Base-by-base conservation (phyloP, 257 asterid species). In the Solanum pinnatisectum region DNA sequence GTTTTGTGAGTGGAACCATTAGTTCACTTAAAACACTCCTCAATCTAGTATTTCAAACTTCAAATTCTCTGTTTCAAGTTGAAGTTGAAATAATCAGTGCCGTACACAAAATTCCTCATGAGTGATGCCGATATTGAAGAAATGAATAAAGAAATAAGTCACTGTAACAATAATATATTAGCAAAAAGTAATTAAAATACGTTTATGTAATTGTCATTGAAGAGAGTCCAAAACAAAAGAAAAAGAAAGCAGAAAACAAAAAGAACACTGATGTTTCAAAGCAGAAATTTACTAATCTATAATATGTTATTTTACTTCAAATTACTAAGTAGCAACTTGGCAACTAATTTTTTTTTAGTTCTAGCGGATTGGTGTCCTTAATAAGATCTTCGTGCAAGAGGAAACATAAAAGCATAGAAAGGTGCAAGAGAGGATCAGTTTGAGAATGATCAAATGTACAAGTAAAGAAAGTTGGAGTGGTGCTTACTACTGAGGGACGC, bases 401-500 rank as follows among this genome's bases (percentile, higher is more conserved):
- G 46, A 35, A 73, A 73, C 42, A 20, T 5, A 73, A 73, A 36
- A 23, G 1, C 49, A 74, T 74, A 74, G 52, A 74, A 37, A 37
- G 32, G 71, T 13, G 8, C 30, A 81, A 16, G 42, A 44, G n/a
- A 56, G 65, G 32, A 49, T 49, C 86, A 56, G 22, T 32, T 82
- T 49, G 70, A 82, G 86, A 82, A 81, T 82, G 27, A 81, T 49
- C 49, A 10, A 82, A n/a, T 82, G 85, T 18, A 82, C 42, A 71
- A 78, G 12, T 67, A 74, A 63, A 86, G 22, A 56, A 40, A 84
- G 90, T 68, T 85, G 44, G 81, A 76, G 76, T n/a, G 70, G 85
- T 76, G 91, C 98, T 94, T 91, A 96, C 99, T 25, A 94, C 95
- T 74, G 99, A 96, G 87, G 99, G 99, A 42, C 99, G 98, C 87